These are phyloP conservation scores for Lanmaoa rubissima DNA, from an alignment of 768 basidiomycete genomes.

Conservation along the genomic window DNA sequence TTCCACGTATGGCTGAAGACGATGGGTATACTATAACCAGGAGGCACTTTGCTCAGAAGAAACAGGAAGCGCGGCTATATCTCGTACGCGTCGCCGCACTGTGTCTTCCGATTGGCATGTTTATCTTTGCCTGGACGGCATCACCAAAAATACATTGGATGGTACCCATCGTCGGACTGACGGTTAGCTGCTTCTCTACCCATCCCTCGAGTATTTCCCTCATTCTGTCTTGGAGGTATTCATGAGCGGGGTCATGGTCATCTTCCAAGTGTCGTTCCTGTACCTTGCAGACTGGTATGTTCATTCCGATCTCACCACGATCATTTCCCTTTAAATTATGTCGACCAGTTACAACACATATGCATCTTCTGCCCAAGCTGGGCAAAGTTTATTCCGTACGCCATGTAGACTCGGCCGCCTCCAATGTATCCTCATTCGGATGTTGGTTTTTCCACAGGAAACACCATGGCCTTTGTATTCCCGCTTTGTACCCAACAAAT, in stretches of 20 bases:
- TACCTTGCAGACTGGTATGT: slow-evolving; percentile 53
- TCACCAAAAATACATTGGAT: slow-evolving; percentile 60
- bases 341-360: slow-evolving; percentile 40
- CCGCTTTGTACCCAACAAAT: slow-evolving; percentile 49
- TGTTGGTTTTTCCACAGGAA: slow-evolving; percentile 27
- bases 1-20: slow-evolving; percentile 9
- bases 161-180: slow-evolving; percentile 26
- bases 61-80: slow-evolving; percentile 60
- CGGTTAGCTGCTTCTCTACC: slow-evolving; percentile 11
- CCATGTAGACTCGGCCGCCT: neutral
- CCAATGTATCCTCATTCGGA: neutral
- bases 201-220: neutral
- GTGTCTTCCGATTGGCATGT: slow-evolving; percentile 55
- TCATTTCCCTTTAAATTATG: neutral
- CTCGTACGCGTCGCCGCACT: slow-evolving; percentile 52
- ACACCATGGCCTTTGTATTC: slow-evolving; percentile 42
- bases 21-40: slow-evolving; percentile 21
- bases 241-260: slow-evolving; percentile 38
- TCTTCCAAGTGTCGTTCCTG: slow-evolving; percentile 45
- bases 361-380: slow-evolving; percentile 55
- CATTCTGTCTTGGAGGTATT: slow-evolving; percentile 34
- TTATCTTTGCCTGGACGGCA: slow-evolving; percentile 71
- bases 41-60: slow-evolving; percentile 18
- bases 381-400: slow-evolving; percentile 46
- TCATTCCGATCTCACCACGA: too few relatives aligned